Evolutionary conservation across 306 rosid species (phyloP).

Genomic region (Sphenostylis stenocarpa): DNA sequence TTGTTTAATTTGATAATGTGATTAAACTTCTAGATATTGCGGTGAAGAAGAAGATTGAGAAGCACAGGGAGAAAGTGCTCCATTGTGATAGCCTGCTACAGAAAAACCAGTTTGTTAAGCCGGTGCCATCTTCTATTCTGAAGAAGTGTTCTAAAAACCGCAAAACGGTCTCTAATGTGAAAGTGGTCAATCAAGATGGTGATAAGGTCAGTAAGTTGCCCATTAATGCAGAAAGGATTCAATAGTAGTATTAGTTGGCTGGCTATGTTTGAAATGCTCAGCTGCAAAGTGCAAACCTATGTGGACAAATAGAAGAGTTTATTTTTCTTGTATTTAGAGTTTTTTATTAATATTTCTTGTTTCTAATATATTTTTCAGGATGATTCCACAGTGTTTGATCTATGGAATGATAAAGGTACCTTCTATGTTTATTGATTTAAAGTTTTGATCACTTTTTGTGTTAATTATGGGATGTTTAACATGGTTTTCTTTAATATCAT

Average conservation of each 20-base stretch:
- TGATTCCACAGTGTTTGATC: conserved; percentile 48
- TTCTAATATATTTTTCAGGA: conserved; percentile 36
- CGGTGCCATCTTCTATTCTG: conserved; percentile 68
- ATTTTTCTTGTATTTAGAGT: neutral
- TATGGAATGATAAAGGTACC: conserved; percentile 76
- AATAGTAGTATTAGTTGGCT: neutral
- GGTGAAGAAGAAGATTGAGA: conserved; percentile 85
- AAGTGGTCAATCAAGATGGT: conserved; percentile 36
- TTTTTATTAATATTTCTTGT: neutral
- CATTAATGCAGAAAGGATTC: neutral
- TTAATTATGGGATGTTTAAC: conserved; percentile 14
- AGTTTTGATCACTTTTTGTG: conserved; percentile 6
- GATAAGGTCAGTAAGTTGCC: conserved; percentile 52
- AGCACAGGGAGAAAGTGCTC: conserved; percentile 77
- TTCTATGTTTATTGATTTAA: neutral
- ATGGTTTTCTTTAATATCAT: conserved; percentile 25
- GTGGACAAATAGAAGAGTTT: neutral
- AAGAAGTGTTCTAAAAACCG: conserved; percentile 60
- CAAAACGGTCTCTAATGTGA: conserved; percentile 32
- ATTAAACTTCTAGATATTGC: conserved; percentile 60
- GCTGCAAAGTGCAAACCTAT: neutral
- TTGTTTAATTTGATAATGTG: neutral
- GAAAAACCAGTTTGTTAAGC: conserved; percentile 74
- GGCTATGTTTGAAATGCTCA: neutral
- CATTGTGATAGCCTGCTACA: conserved; percentile 62